Base-by-base conservation (phyloP, 2,329 filamentous ascomycete species). In the Pestalotiopsis sp. region DNA sequence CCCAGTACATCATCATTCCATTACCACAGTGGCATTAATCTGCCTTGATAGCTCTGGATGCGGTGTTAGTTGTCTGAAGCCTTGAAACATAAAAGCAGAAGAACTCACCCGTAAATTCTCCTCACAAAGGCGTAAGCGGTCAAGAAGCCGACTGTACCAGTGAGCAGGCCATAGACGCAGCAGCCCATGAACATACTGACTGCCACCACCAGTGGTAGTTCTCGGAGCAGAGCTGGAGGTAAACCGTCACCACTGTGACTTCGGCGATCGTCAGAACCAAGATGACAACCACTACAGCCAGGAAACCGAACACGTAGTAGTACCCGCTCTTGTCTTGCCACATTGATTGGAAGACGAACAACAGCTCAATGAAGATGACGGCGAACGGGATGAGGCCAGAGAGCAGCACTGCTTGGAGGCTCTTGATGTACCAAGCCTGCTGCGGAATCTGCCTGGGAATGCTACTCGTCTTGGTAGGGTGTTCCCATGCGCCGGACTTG, bases 201-300 rank as follows among this genome's bases (percentile, higher is more conserved):
- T 93, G 92, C 93, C 93, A 97, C 93, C 93, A 96, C 94, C 94
- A 97, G 78, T 93, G 88, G 80, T 96, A 92, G 79, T 97, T 94
- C 86, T 97, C 94, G 1, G 89, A 86, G 81, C 93, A 95, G 20
- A 97, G 88, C 81, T 93, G 92, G 62, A 93, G 87, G 79, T 97
- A 97, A 17, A 94, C 92, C 1, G 91, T 90, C 69, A 97, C 93
- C 25, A 97, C 88, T 0, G 93, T 95, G 65, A 95, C 93, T 81
- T 96, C 93, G 73, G 93, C 89, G 38, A 97, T 89, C 0, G 93
- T 94, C 57, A 96, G 80, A 38, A 94, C 85, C 9, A 96, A 81
- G 68, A 96, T 92, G 12, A 88, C 82, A 27, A 86, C 90, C 11
- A 96, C 91, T 17, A 94, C 89, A 7, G 91, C 90, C 71, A 96